Evolutionary conservation across 441 rosid genomes (phyloP), one percentile per base, ranked within the genome.

Genomic region (Syzygium syzygioides): DNA sequence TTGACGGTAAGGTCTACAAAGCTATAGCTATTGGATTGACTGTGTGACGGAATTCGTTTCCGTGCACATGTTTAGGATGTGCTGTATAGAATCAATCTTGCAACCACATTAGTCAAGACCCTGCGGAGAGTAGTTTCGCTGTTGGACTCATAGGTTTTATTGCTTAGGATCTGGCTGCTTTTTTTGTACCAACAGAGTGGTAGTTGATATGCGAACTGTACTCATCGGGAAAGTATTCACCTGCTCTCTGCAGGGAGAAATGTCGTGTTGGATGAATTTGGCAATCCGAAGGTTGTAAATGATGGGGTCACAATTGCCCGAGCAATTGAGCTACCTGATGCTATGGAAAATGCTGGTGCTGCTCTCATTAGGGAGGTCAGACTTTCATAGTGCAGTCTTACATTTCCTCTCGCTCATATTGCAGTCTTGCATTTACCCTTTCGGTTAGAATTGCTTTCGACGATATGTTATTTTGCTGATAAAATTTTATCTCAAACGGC

Each of bases 311-410:
- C 99, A 19, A 97, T 98, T 89, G 99, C 99, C 37, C 93, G 99
- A 56, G 99, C 99, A 57, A 97, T 98, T 91, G 99, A 98, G 90
- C 90, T 98, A 11, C 95, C 97, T 71, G 95, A 97, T 90, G 93
- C 99, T 18, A 96, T 96, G 98, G 99, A 98, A 90, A 98, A 98
- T 92, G 98, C 99, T 37, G 99, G 99, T 88, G 99, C 99, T 55
- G 97, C 99, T 26, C 97, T 98, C 60, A 97, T 98, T 71, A 96
- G 99, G 87, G 99, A 98, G 98, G 99, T 96, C 15, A 20, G 95
- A 80, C 52, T 19, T 86, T 68, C 45, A 90, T 85, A 28, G 19
- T 90, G 52, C 9, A 56, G 56, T 80, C 41, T 34, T 55, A 48
- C 45, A 28, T 19, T 37, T 48, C 15, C 32, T 41, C 52, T 37